Base-by-base conservation (phyloP, 345 rosid species). In the Aquilaria yunnanensis region DNA sequence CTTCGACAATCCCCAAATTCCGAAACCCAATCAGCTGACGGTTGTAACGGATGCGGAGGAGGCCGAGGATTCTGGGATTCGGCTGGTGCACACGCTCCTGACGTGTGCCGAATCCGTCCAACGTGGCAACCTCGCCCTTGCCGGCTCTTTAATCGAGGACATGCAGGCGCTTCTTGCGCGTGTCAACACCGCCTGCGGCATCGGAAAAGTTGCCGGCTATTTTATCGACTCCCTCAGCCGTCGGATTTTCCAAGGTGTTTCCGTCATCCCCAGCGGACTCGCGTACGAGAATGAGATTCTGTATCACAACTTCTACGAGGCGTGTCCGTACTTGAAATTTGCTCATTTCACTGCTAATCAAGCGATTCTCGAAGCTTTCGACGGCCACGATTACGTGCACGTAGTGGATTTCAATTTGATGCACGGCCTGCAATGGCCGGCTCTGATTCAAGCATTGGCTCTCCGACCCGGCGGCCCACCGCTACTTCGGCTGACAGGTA, bases 331-430 rank as follows among this genome's bases (percentile, higher is more conserved):
- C 73, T 72, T 92, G 57, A 92, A 92, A 69, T 89, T 89, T 75
- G 93, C 98, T 12, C 98, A 92, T 69, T 92, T 92, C 80, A 92
- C 98, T 3, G 96, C 97, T 6, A 92, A 92, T 67, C 98, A 92
- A 65, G 96, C 98, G 8, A 89, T 92, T 31, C 73, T 92, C 3
- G 98, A 92, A 68, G 96, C 93, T 6, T 80, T 85, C 23, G 80
- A 81, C 51, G 87, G 86, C 66, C 85, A 87, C 58, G 86, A 83
- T 76, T 71, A 82, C 48, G 93, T 92, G 48, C 98, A 92, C 85
- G 93, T 92, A 10, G 78, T 92, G 11, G 96, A 92, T 65, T 72
- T 92, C 64, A 85, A 84, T 72, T 70, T 92, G 66, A 89, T 80
- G 82, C 96, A 92, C 71, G 98, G 98, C 61, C 63, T 89, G 60